phyloP scores from a whole-genome alignment of 257 asterid genomes.

The Nicotiana knightiana region DNA sequence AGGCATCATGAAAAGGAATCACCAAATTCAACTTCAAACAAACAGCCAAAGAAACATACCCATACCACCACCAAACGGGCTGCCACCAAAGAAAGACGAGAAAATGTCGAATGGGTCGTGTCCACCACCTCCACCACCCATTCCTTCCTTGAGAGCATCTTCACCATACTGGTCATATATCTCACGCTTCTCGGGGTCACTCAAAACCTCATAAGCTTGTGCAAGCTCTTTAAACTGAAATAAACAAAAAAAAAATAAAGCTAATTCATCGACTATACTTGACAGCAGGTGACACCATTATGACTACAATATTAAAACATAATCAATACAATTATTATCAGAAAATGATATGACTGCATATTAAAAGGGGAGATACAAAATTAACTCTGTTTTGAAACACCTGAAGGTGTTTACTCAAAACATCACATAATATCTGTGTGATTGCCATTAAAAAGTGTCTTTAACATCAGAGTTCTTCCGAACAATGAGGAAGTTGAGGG shows the following conservation, averaged over 20 bases:
- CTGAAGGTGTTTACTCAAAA: background rate
- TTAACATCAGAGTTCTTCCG: background rate
- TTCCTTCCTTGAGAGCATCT: slow-evolving; percentile 30
- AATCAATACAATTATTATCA: background rate
- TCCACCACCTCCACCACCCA: slow-evolving; percentile 29
- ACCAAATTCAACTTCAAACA: background rate
- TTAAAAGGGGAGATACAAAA: background rate
- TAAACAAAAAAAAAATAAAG: background rate
- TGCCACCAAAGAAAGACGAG: slow-evolving; percentile 27
- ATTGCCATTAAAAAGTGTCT: background rate
- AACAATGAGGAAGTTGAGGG: background rate
- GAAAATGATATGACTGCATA: background rate
- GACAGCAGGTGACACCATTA: background rate
- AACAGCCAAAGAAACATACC: background rate
- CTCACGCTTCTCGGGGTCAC: slow-evolving; percentile 29
- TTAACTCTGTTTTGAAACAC: background rate
- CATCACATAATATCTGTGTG: background rate
- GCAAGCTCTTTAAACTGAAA: slow-evolving; percentile 29
- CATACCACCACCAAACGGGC: slow-evolving; percentile 22
- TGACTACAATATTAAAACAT: background rate
- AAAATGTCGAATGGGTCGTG: slow-evolving; percentile 31
- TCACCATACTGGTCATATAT: slow-evolving; percentile 29
- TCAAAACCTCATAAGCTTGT: slow-evolving; percentile 27
- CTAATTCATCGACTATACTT: background rate
- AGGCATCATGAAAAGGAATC: background rate